A percentile compares a stretch with the other conserved stretches of the same genome.
These are phyloP conservation scores for Tremella yokohamensis DNA, from an alignment of 768 basidiomycete genomes.

Conservation along the genomic window DNA sequence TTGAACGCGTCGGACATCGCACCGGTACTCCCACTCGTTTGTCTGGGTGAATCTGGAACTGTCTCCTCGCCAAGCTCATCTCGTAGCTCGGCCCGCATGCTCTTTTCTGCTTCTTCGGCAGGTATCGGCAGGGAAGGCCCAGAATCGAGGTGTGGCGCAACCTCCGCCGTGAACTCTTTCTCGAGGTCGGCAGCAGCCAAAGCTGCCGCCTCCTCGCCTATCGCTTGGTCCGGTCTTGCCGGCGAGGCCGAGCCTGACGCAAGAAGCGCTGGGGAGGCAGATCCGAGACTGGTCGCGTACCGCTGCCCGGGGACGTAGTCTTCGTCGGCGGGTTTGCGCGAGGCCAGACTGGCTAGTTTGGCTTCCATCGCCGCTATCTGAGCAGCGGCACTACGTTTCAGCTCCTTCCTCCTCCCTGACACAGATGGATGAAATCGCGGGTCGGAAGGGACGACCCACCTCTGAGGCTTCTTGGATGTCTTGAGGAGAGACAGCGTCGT, in stretches of 20 bases:
- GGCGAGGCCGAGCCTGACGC: background rate
- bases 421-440: background rate
- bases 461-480: conserved; percentile 58
- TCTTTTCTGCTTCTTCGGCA: too few relatives aligned
- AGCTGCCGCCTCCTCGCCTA: conserved; percentile 22
- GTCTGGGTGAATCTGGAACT: too few relatives aligned
- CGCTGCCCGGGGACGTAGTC: conserved; percentile 33
- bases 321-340: conserved; percentile 39
- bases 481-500: conserved; percentile 88
- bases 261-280: conserved; percentile 6
- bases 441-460: conserved; percentile 52
- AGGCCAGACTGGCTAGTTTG: conserved; percentile 77
- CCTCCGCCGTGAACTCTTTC: conserved; percentile 23
- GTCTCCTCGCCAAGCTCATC: too few relatives aligned
- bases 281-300: background rate
- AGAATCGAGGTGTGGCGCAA: background rate
- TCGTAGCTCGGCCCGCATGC: too few relatives aligned
- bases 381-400: conserved; percentile 61
- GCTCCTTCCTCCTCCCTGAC: background rate
- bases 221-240: conserved; percentile 8
- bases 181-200: conserved; percentile 36
- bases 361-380: conserved; percentile 97
- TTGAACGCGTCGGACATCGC: too few relatives aligned
- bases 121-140: conserved; percentile 1
- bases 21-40: too few relatives aligned